Percentiles rank a stretch among this genome's conserved stretches.
phyloP scores from a whole-genome alignment of 1,139 yeast genomes.

The Taphrina confusa region DNA sequence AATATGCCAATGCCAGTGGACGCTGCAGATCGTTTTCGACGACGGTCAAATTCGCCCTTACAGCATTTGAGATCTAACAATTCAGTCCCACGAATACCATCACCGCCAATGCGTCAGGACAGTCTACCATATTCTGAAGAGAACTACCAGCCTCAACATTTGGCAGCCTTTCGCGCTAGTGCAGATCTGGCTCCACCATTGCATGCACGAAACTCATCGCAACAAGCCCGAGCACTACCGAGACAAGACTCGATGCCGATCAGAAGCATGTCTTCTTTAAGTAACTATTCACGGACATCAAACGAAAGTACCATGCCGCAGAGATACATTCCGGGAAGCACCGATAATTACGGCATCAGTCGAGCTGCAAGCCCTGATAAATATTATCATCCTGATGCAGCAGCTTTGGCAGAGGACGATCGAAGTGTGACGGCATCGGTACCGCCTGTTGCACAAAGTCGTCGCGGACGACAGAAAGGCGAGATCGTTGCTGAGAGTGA shows the following conservation, averaged over 20 bases:
- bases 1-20: no score
- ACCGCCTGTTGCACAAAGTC: conserved; percentile 19
- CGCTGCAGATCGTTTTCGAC: not conserved
- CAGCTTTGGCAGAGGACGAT: not conserved
- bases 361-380: conserved; percentile 20
- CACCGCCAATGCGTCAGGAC: conserved; percentile 16
- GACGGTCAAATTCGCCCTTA: not conserved
- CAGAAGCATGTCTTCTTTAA: conserved; percentile 5
- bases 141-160: not conserved
- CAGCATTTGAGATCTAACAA: not conserved
- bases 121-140: not conserved
- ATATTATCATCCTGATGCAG: not conserved
- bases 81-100: not conserved
- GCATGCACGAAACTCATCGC: not conserved
- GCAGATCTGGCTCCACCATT: not conserved
- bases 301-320: not conserved
- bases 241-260: not conserved
- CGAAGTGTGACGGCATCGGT: conserved; percentile 9
- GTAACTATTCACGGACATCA: conserved; percentile 7
- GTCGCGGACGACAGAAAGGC: conserved; percentile 24
- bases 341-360: not conserved
- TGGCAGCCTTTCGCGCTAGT: not conserved
- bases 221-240: not conserved
- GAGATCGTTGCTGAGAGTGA: conserved; percentile 20
- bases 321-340: not conserved